phyloP scores from a whole-genome alignment of 495 filamentous ascomycete species.

The Penicillium longicatenatum region DNA sequence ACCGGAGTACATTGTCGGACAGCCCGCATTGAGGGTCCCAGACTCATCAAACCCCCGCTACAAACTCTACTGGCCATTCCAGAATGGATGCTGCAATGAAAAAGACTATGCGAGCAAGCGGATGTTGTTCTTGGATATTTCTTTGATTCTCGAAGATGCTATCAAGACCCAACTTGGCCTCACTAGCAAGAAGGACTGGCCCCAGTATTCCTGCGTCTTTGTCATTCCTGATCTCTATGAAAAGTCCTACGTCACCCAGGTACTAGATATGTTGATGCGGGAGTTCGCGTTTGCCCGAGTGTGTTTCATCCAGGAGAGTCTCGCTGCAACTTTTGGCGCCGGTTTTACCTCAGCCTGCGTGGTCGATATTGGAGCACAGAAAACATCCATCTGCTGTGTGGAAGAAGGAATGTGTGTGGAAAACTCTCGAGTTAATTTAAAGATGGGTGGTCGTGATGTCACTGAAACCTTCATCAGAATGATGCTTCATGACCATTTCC shows the following conservation, averaged over 20 bases:
- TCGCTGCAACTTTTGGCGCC: conserved; percentile 94
- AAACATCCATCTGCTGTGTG: conserved; percentile 96
- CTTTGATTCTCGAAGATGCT: conserved; percentile 80
- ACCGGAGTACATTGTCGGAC: conserved; percentile 76
- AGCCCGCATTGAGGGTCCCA: conserved; percentile 79
- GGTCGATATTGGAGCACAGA: conserved; percentile 95
- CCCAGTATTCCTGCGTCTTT: conserved; percentile 89
- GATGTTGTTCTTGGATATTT: conserved; percentile 80
- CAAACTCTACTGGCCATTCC: conserved; percentile 89
- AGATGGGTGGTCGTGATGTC: conserved; percentile 89
- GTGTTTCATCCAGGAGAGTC: conserved; percentile 92
- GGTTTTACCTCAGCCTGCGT: conserved; percentile 91
- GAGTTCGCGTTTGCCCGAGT: conserved; percentile 86
- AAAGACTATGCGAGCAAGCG: conserved; percentile 77
- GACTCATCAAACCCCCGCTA: conserved; percentile 89
- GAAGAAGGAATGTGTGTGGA: conserved; percentile 95
- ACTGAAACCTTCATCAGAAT: conserved; percentile 94
- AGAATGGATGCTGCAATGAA: conserved; percentile 86
- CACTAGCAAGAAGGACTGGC: conserved; percentile 75
- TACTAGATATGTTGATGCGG: conserved; percentile 80
- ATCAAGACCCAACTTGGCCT: conserved; percentile 81
- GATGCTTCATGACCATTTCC: conserved; percentile 94
- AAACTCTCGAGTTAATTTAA: conserved; percentile 89
- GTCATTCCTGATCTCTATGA: conserved; percentile 97
- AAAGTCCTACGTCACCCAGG: conserved; percentile 80